phyloP scores from a whole-genome alignment of 768 basidiomycete species.

The Hirschioporus abietinus region DNA sequence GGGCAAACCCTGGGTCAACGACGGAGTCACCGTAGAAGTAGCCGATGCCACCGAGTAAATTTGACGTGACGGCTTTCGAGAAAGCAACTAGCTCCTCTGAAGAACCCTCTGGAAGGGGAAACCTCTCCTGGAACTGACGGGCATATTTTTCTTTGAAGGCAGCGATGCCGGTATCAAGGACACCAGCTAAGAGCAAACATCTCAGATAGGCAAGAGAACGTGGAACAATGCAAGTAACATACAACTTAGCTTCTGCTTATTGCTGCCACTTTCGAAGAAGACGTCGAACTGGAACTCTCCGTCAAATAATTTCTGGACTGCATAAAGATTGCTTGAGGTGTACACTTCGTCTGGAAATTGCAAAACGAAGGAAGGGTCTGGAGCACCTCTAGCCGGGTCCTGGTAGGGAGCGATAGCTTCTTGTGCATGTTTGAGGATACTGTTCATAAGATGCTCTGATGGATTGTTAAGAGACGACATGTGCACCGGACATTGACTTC shows the following conservation, averaged over 20 bases:
- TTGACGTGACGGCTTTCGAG: slow-evolving; percentile 86
- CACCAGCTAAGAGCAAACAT: slow-evolving; percentile 39
- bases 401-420: slow-evolving; percentile 51
- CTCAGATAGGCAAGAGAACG: slow-evolving; percentile 7
- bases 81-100: slow-evolving; percentile 55
- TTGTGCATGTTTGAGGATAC: slow-evolving; percentile 53
- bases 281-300: slow-evolving; percentile 88
- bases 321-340: slow-evolving; percentile 73
- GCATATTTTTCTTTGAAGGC: slow-evolving; percentile 57
- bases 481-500: slow-evolving; percentile 2
- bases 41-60: slow-evolving; percentile 87
- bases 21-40: slow-evolving; percentile 93
- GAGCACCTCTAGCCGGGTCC: slow-evolving; percentile 34
- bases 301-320: slow-evolving; percentile 81
- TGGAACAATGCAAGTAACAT: slow-evolving; percentile 21
- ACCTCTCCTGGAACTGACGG: slow-evolving; percentile 59
- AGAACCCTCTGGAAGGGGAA: slow-evolving; percentile 58
- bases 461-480: slow-evolving; percentile 3
- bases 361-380: slow-evolving; percentile 74
- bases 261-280: slow-evolving; percentile 74
- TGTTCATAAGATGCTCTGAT: slow-evolving; percentile 59
- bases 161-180: slow-evolving; percentile 64
- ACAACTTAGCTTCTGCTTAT: slow-evolving; percentile 62
- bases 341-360: slow-evolving; percentile 72
- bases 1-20: slow-evolving; percentile 77